phyloP scores from a whole-genome alignment of 164 flowering plant species.

The Cinnamomum chago region DNA sequence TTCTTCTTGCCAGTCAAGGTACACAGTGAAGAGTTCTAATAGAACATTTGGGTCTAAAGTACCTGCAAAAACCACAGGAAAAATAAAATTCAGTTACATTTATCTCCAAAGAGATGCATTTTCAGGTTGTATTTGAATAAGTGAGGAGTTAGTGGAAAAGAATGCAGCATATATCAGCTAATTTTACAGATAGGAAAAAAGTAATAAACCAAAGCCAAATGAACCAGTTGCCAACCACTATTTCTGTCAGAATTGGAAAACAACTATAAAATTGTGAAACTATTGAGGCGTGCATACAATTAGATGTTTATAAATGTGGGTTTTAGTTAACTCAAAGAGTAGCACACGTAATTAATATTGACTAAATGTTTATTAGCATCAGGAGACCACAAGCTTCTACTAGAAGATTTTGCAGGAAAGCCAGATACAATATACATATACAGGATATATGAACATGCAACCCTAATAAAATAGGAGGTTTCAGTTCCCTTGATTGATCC shows the following conservation, averaged over 20 bases:
- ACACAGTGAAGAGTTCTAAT: constrained; percentile 75
- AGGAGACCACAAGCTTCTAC: not conserved
- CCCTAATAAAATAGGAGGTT: no score
- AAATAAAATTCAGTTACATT: constrained; percentile 1
- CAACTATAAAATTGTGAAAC: not conserved
- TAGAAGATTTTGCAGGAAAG: not conserved
- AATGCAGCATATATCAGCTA: not conserved
- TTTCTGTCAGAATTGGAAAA: not conserved
- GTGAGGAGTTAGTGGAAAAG: not conserved
- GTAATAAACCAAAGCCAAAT: not conserved
- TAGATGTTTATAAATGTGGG: not conserved
- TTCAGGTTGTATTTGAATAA: not conserved
- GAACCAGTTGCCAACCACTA: not conserved
- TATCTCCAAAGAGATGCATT: not conserved
- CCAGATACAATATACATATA: not conserved
- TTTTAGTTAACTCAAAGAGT: no score
- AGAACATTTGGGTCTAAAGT: constrained; percentile 69
- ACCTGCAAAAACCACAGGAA: constrained; percentile 36
- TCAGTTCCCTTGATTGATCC: not conserved
- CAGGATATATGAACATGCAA: no score
- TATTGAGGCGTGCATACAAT: not conserved
- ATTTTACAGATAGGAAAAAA: not conserved
- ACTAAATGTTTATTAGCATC: not conserved
- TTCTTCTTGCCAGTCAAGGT: constrained; percentile 85
- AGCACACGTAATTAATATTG: not conserved